Evolutionary conservation across 1,284 basidiomycete genomes (phyloP).

Genomic region (Papiliotrema nemorosa): DNA sequence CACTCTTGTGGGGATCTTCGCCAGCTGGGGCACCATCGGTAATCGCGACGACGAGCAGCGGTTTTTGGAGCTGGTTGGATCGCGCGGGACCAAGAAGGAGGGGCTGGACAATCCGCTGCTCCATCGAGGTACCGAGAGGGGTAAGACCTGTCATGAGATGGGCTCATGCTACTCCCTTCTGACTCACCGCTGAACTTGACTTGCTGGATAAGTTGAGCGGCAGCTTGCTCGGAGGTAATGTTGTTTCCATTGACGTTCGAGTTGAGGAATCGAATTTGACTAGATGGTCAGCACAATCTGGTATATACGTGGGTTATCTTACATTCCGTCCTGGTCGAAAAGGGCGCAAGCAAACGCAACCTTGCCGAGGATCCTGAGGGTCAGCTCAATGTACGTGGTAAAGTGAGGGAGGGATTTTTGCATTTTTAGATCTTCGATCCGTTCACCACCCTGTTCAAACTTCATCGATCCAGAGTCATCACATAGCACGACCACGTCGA

Average conservation of each 20-base stretch:
- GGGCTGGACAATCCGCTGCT: conserved; percentile 51
- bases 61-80: conserved; percentile 48
- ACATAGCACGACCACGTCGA: conserved; percentile 47
- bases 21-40: conserved; percentile 51
- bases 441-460: conserved; percentile 39
- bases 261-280: conserved; percentile 52
- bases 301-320: conserved; percentile 1
- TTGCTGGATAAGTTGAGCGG: conserved; percentile 44
- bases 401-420: neutral
- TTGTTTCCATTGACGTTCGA: conserved; percentile 49
- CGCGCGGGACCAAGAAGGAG: conserved; percentile 50
- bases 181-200: conserved; percentile 50
- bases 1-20: conserved; percentile 44
- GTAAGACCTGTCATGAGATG: conserved; percentile 32
- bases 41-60: conserved; percentile 49
- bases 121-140: conserved; percentile 49
- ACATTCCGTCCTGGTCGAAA: conserved; percentile 52
- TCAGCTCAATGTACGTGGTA: neutral
- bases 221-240: conserved; percentile 49
- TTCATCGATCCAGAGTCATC: conserved; percentile 51
- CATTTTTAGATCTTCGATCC: conserved; percentile 35
- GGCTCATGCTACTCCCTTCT: neutral
- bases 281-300: conserved; percentile 6
- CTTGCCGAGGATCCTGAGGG: conserved; percentile 38
- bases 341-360: conserved; percentile 49